These are phyloP conservation scores for Xylaria digitata DNA, from an alignment of 2,329 filamentous ascomycete species.

Conservation along the genomic window DNA sequence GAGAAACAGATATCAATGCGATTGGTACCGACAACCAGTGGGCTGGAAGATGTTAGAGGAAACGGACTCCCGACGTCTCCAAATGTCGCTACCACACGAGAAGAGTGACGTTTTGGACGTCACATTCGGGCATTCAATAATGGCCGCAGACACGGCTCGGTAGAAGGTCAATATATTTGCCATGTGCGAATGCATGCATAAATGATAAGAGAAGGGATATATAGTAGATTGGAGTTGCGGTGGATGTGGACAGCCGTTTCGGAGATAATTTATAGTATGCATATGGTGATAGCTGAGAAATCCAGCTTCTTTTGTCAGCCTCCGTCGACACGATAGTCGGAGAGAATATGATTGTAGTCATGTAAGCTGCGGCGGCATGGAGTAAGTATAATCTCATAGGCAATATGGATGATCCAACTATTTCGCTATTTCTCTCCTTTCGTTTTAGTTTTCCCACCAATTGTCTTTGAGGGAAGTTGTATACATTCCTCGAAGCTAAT, in stretches of 20 bases:
- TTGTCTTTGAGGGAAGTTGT: too few species aligned
- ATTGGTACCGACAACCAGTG: conserved; percentile 3
- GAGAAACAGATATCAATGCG: conserved; percentile 5
- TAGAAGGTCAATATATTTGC: conserved; percentile 36
- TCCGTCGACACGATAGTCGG: neutral
- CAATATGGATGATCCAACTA: conserved; percentile 16
- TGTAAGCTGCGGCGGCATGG: neutral
- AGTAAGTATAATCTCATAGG: neutral
- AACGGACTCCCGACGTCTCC: conserved; percentile 10
- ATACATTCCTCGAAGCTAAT: too few species aligned
- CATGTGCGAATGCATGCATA: conserved; percentile 37
- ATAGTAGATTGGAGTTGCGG: conserved; percentile 29
- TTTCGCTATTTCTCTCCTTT: too few species aligned
- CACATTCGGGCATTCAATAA: conserved; percentile 37
- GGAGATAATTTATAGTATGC: conserved; percentile 17
- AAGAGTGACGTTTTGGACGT: conserved; percentile 27
- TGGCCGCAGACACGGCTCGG: conserved; percentile 32
- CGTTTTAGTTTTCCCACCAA: too few species aligned
- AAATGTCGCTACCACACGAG: neutral
- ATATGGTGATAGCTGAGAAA: conserved; percentile 10
- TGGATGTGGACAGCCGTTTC: conserved; percentile 23
- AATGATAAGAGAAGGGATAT: conserved; percentile 15
- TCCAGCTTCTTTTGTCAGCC: conserved; percentile 10
- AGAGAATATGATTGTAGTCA: neutral
- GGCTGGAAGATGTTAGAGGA: conserved; percentile 10